Evolutionary conservation across 2,329 filamentous ascomycete species (phyloP).

Genomic region (Phialophora macrospora): DNA sequence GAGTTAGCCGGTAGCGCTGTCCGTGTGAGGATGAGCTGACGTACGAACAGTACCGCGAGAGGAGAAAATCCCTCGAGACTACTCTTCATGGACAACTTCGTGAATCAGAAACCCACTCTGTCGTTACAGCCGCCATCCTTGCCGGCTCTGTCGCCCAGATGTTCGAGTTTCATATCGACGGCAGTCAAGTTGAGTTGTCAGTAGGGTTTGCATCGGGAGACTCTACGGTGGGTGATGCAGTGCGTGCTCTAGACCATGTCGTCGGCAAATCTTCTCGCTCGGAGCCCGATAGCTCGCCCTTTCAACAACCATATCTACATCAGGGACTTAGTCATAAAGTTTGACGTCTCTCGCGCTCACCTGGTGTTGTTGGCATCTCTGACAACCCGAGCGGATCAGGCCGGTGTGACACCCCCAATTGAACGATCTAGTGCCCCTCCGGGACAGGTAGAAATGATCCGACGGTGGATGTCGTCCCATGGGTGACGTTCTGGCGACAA

Average conservation of each 20-base stretch:
- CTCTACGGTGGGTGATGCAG: not conserved
- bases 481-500: too few relatives aligned
- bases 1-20: not conserved
- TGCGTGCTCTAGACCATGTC: not conserved
- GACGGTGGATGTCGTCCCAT: not conserved
- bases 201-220: not conserved
- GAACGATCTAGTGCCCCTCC: not conserved
- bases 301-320: not conserved
- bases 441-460: not conserved
- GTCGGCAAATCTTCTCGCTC: not conserved
- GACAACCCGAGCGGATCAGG: not conserved
- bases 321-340: not conserved
- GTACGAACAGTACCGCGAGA: not conserved
- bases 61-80: not conserved
- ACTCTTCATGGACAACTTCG: not conserved
- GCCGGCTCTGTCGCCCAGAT: not conserved
- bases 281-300: not conserved
- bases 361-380: not conserved
- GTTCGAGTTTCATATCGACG: not conserved
- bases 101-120: not conserved
- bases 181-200: not conserved
- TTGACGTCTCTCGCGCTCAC: not conserved
- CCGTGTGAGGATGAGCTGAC: not conserved
- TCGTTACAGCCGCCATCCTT: not conserved
- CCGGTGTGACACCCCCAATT: not conserved